Base-by-base conservation (phyloP, 768 basidiomycete genomes). In the Mycena alexandri region DNA sequence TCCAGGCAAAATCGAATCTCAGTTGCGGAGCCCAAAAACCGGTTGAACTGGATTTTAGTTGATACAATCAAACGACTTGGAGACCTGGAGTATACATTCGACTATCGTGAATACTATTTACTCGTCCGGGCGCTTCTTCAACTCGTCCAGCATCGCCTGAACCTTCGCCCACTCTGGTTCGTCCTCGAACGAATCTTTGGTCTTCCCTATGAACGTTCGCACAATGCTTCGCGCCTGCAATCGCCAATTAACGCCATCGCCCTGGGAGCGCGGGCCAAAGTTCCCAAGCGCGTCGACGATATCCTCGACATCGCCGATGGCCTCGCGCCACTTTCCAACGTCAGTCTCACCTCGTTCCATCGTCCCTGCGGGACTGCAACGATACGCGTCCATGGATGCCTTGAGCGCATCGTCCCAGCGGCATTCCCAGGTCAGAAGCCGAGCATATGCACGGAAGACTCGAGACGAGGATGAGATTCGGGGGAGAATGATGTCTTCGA, bases 161-260 rank as follows among this genome's bases (percentile, higher is more conserved):
- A 99, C 81, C 68, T 83, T 82, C 29, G 81, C 76, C 91, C 93
- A 98, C 81, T 95, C 95, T 5, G 89, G 86, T 76, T 98, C 93
- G 57, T 96, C 96, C 77, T 92, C 93, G 70, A 96, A 98, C 64
- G 82, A 75, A 43, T 90, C 93, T 78, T 84, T 90, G 65, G 93
- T 94, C 66, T 93, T 84, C 9, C 93, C 96, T 79, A 94, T 86
- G 79, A 98, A 99, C 57, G 90, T 92, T 79, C 96, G 84, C 65
- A 98, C 86, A 63, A 98, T 84, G 67, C 94, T 96, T 60, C 92
- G 86, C 48, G 90, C 94, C 79, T 97, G 94, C 73, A 93, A 86
- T 77, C 84, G 87, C 98, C 98, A 99, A 69, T 90, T 91, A 62
- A 72, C 77, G 5, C 77, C 79, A 46, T 81, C 71, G 61, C 82